Evolutionary conservation across 768 basidiomycete species (phyloP), one percentile per base, ranked within the genome.

Genomic region (Lactifluus piperatus): DNA sequence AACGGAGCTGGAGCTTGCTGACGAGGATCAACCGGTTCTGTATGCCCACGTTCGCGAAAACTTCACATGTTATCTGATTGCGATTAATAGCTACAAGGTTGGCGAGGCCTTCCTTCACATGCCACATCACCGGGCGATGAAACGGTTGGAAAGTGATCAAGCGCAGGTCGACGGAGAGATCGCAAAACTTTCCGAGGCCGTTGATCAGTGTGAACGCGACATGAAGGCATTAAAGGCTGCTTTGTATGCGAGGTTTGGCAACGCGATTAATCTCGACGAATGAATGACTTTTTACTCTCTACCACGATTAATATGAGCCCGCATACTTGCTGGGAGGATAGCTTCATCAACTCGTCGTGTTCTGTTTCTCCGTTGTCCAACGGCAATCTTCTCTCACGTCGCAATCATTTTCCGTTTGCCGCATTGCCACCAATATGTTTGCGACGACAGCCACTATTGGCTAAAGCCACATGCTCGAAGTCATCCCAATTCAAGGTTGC

Each of bases 181-280:
- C 32, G 72, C 76, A 1, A 70, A 69, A 13, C 69, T 89, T 0
- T 70, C 80, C 8, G 68, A 68, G 9, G 75, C 77, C 36, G 81
- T 82, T 18, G 82, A 84, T 52, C 78, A 83, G 20, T 88, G 85
- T 68, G 85, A 90, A 65, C 76, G 71, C 32, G 75, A 82, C 66
- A 91, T 93, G 90, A 86, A 88, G 68, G 80, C 80, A 52, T 81
- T 93, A 45, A 94, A 94, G 69, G 79, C 87, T 43, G 68, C 76
- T 0, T 69, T 94, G 55, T 97, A 97, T 68, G 90, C 89, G 27
- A 94, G 94, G 72, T 97, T 97, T 69, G 94, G 94, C 20, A 82
- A 79, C 43, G 88, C 93, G 39, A 95, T 95, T 72, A 97, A 97
- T 71, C 80, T 97, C 47, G 93, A 95, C 70, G 90, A 89, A 68